Evolutionary conservation across 352 stramenopile species (phyloP), one percentile per base, ranked within the genome.

Genomic region (Phytopythium vexans): DNA sequence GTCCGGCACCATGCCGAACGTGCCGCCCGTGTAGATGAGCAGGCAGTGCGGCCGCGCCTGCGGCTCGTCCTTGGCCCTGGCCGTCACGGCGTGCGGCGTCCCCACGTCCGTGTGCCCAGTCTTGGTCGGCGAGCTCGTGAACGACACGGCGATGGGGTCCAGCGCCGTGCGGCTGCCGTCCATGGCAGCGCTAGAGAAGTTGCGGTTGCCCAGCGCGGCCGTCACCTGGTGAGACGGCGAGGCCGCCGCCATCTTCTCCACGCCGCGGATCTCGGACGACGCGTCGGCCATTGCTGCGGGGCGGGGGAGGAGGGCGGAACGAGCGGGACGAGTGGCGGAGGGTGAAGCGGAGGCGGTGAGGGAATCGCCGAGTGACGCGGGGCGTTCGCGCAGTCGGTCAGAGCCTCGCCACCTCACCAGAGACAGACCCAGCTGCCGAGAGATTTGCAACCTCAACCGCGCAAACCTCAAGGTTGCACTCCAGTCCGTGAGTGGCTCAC

Each of bases 11-110:
- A 97, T 97, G 54, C 88, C 90, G 56, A 97, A 96, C 8, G 90
- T 97, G 40, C 90, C 90, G 44, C 90, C 90, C 14, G 86, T 96
- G 74, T 97, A 96, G 59, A 97, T 79, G 40, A 97, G 72, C 14
- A 97, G 75, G 48, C 79, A 92, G 49, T 80, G 80, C 50, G 80
- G 51, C 37, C 75, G 78, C 39, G 77, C 62, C 6, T 63, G 50
- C 21, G 21, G 21, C 21, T 27, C 21, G 21, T 27, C 21, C 21
- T 27, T 27, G 21, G 21, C 21, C 21, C 54, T 59, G 44, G 60
- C 34, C 8, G 42, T 36, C 0, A 70, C 49, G 27, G 46, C 55
- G 44, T 66, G 53, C 9, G 56, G 21, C 21, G 21, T 60, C 37
- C 55, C 60, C 6, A 40, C 54, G 35, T 38, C 54, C 2, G 57